phyloP scores from a whole-genome alignment of 2,329 filamentous ascomycete genomes.

The Pseudogymnoascus sp. region DNA sequence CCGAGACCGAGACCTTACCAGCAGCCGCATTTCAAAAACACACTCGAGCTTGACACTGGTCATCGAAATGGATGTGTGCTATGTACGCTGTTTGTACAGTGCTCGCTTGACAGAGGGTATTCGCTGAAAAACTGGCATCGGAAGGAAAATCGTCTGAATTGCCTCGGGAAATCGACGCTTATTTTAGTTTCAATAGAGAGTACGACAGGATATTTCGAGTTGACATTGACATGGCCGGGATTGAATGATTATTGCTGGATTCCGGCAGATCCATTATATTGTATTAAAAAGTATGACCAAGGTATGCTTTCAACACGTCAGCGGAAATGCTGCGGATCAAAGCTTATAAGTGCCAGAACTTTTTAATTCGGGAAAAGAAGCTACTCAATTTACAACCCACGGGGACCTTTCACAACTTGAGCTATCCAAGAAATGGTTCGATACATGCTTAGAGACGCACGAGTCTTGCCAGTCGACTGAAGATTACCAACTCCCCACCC shows the following conservation, averaged over 20 bases:
- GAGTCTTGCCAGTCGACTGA: constrained; percentile 1
- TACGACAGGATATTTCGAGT: not conserved
- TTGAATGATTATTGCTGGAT: not conserved
- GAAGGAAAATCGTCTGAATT: not conserved
- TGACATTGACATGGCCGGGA: not conserved
- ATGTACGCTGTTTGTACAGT: not conserved
- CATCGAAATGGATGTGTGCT: not conserved
- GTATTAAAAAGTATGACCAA: not conserved
- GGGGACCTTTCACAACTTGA: no score
- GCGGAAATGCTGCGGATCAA: no score
- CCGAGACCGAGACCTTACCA: no score
- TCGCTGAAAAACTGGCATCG: not conserved
- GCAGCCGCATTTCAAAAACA: not conserved
- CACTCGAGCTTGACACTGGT: not conserved
- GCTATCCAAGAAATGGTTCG: constrained; percentile 9
- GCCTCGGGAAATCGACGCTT: not conserved
- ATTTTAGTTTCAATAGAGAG: not conserved
- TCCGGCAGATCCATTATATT: not conserved
- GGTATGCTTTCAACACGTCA: no score
- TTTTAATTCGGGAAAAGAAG: not conserved
- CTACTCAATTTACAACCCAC: no score
- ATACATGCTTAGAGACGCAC: constrained; percentile 10
- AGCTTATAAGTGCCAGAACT: not conserved
- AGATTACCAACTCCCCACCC: constrained; percentile 10
- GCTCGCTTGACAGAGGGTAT: not conserved